Evolutionary conservation across 2,329 filamentous ascomycete species (phyloP), one percentile per base, ranked within the genome.

Genomic region (Fonsecaea pugnacius): DNA sequence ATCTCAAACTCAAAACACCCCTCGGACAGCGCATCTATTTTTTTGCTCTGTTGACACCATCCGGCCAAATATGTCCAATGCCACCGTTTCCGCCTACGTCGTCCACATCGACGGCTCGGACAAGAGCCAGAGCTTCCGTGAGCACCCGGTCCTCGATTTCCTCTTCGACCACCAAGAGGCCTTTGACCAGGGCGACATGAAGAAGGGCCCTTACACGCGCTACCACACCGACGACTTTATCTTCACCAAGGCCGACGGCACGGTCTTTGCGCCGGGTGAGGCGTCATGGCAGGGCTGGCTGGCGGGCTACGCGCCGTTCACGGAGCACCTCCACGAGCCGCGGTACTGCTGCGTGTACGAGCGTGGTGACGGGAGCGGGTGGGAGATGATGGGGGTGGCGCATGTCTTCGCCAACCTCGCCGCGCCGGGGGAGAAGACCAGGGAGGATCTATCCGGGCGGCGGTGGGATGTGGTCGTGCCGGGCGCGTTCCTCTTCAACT

Each of bases 351-450:
- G 30, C 61, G 58, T 58, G 35, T 61, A 54, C 27, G 62, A 65
- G 32, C 52, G 27, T 33, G 32, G 58, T 16, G 54, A 21, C 1
- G 38, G 32, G 7, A 35, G 21, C 43, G 58, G 32, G 38, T 67
- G 65, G 65, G 55, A 60, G 8, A 65, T 67, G 65, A 48, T 67
- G 33, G 63, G 65, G 32, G 50, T 63, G 6, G 65, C 65, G 9
- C 46, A 58, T 33, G 30, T 63, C 8, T 67, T 43, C 46, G 59
- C n/a, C 9, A 56, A 65, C 21, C 50, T 67, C n/a, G 30, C 36
- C 24, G 62, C 38, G 8, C 66, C 66, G 4, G 60, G 63, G 16
- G 60, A 66, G 8, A 61, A 59, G 54, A 55, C 54, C 1, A 58
- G 40, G 38, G 21, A 38, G n/a, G 63, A 61, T 46, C 7, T 53